Evolutionary conservation across 805 yeast genomes (phyloP).

Genomic region (Cyberlindnera mycetangii): DNA sequence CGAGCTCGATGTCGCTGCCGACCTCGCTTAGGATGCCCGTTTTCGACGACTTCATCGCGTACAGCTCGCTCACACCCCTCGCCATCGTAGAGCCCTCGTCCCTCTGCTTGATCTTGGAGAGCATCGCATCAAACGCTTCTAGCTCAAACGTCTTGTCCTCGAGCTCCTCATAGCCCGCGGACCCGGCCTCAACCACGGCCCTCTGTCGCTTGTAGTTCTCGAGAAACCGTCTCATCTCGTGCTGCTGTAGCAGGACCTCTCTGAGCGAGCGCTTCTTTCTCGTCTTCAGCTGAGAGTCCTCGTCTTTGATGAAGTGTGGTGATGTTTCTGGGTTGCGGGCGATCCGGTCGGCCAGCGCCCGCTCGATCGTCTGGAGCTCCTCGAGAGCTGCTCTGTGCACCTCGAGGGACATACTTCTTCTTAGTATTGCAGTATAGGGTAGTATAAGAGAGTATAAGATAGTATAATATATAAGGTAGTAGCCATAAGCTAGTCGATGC

Average conservation of each 20-base stretch:
- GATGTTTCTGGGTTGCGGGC: conserved; percentile 57
- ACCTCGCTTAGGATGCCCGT: conserved; percentile 43
- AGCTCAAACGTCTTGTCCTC: conserved; percentile 30
- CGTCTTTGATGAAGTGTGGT: conserved; percentile 29
- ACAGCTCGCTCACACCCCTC: conserved; percentile 21
- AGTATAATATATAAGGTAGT: too few relatives aligned
- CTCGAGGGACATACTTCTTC: conserved; percentile 34
- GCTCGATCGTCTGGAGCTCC: conserved; percentile 71
- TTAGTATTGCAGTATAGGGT: too few relatives aligned
- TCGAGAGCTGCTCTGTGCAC: conserved; percentile 41
- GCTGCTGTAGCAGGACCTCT: conserved; percentile 59
- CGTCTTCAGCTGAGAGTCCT: conserved; percentile 32
- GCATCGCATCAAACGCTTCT: conserved; percentile 36
- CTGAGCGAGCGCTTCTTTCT: conserved; percentile 39
- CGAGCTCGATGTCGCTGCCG: conserved; percentile 47
- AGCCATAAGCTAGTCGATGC: too few relatives aligned
- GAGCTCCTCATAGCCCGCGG: conserved; percentile 9
- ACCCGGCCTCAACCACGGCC: neutral
- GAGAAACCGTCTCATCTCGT: conserved; percentile 57
- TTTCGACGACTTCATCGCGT: conserved; percentile 19
- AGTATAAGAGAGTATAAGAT: too few relatives aligned
- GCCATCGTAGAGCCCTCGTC: conserved; percentile 28
- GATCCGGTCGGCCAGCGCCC: conserved; percentile 60
- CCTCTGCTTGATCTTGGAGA: conserved; percentile 31
- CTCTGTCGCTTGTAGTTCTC: conserved; percentile 38